Evolutionary conservation across 768 basidiomycete genomes (phyloP), one percentile per base, ranked within the genome.

Genomic region (Dioszegia crocea): DNA sequence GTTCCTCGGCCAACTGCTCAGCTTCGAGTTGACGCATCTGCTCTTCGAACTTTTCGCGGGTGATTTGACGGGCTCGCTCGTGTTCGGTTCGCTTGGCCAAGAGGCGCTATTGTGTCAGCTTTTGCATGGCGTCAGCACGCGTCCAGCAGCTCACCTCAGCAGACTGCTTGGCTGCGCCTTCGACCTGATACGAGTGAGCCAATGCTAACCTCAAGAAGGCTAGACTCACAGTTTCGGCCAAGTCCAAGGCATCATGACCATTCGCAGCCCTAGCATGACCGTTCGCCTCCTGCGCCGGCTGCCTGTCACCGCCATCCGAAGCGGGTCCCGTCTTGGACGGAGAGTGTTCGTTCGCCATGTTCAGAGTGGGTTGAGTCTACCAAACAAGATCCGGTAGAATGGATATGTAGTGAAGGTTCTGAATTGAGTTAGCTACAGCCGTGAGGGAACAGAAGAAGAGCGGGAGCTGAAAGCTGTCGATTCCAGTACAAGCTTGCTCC

Each of bases 21-120:
- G 88, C 86, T 79, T 97, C 92, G 64, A 98, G 83, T 54, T 83
- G 85, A 56, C 88, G 87, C 93, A 96, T 96, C 79, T 96, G 91
- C 69, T 94, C 90, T 78, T 98, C 93, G 77, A 97, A 98, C 70
- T 89, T 79, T 78, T 86, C 88, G 74, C 91, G 86, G 76, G 94
- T 92, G 41, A 89, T 76, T 38, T 80, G 80, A 62, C 92, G 89
- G 78, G 92, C 89, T 51, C 89, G 86, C 78, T 96, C 91, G 73
- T 97, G 91, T 77, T 92, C 86, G 78, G 76, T 79, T 66, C 91
- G 88, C 76, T 92, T 96, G 72, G 91, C 81, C 75, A 93, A 90
- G 61, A 91, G 86, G 68, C 89, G 88, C 88, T 89, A 36, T 5
- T 16, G 5, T 21, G 38, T 63, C 58, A 63, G 62, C 51, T 21